Percentiles rank a stretch among this genome's conserved stretches.
phyloP scores from a whole-genome alignment of 768 basidiomycete genomes.

The Naganishia friedmannii region DNA sequence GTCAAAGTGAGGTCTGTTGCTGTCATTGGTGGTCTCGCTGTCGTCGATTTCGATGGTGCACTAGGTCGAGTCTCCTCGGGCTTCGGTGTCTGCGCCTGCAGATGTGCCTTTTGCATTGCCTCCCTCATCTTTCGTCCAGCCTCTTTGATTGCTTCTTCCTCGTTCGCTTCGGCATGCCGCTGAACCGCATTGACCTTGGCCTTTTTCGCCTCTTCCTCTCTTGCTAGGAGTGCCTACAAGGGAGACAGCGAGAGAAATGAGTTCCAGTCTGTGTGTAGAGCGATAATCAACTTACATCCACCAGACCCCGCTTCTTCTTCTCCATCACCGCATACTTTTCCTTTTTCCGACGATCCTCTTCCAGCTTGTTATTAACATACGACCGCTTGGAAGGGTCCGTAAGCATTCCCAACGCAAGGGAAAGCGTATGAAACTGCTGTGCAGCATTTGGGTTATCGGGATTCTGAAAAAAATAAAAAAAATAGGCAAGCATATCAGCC shows the following conservation, averaged over 20 bases:
- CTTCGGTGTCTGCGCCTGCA: conserved; percentile 12
- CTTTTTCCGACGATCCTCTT: conserved; percentile 39
- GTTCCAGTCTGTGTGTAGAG: background rate
- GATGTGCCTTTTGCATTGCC: background rate
- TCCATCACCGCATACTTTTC: conserved; percentile 46
- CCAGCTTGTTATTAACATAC: conserved; percentile 43
- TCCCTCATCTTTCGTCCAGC: conserved; percentile 43
- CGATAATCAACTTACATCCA: conserved; percentile 42
- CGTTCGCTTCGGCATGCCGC: conserved; percentile 34
- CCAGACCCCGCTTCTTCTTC: conserved; percentile 43
- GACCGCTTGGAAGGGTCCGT: conserved; percentile 39
- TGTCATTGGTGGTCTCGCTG: conserved; percentile 37
- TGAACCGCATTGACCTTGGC: conserved; percentile 40
- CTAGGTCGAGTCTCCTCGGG: background rate
- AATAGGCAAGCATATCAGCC: conserved; percentile 13
- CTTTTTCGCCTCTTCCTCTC: conserved; percentile 50
- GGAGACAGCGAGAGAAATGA: background rate
- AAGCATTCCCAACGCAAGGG: conserved; percentile 43
- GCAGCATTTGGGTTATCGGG: conserved; percentile 32
- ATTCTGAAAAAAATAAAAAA: conserved; percentile 8
- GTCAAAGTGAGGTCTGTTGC: conserved; percentile 43
- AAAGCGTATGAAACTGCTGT: conserved; percentile 44
- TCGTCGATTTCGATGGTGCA: conserved; percentile 1
- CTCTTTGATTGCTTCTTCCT: conserved; percentile 48
- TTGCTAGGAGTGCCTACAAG: conserved; percentile 40